A percentile compares a stretch with the other conserved stretches of the same genome.
Conservation (phyloP, 306 rosid genomes). For the Fragaria nilgerrensis region DNA sequence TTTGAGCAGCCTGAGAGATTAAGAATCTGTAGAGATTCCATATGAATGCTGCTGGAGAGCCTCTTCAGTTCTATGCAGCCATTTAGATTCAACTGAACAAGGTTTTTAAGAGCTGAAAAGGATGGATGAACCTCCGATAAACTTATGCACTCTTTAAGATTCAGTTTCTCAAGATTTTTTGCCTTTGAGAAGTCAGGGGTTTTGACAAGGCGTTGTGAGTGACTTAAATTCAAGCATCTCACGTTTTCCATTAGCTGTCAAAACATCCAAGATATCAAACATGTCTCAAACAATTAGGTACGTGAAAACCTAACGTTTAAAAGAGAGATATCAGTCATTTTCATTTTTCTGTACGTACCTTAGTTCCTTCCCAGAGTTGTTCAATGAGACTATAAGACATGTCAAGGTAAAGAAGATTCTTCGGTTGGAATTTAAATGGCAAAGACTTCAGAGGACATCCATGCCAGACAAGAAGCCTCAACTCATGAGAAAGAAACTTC, state of each 20-base stretch:
- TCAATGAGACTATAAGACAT: constrained; percentile 8
- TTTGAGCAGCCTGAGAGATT: neutral
- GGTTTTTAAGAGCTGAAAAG: neutral
- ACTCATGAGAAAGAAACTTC: constrained; percentile 11
- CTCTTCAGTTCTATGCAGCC: neutral
- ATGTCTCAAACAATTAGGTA: neutral
- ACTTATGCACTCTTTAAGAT: neutral
- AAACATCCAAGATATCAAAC: neutral
- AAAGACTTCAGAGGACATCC: constrained; percentile 17
- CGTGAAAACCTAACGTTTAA: neutral
- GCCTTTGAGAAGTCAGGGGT: neutral
- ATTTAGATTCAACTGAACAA: neutral
- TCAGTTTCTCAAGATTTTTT: neutral
- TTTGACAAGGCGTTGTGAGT: constrained; percentile 1
- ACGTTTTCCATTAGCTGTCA: constrained; percentile 12
- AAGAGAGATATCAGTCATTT: neutral
- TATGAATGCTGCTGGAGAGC: neutral
- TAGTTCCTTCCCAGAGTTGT: constrained; percentile 12
- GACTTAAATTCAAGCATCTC: neutral
- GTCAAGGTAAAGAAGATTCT: constrained; percentile 21
- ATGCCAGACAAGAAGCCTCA: constrained; percentile 23
- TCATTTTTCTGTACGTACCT: neutral
- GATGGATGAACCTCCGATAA: neutral
- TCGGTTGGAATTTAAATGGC: neutral
- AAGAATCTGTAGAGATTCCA: neutral